Conservation (phyloP, 768 basidiomycete genomes). For the Baorangia bicolor region DNA sequence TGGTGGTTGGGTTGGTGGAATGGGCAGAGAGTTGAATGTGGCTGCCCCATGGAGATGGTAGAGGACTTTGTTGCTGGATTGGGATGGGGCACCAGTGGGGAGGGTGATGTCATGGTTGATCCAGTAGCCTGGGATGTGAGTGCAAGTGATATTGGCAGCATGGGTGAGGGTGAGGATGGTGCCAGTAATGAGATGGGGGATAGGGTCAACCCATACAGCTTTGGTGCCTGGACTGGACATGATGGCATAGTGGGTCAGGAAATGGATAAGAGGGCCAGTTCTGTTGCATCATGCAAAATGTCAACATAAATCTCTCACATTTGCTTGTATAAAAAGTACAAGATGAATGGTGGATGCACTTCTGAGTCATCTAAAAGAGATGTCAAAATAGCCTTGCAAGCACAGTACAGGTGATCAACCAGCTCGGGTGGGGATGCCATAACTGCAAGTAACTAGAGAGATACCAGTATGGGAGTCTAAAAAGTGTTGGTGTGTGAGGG, state of each 20-base stretch:
- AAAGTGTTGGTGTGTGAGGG: no score
- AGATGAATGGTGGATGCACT: conserved; percentile 9
- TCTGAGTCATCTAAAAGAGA: conserved; percentile 17
- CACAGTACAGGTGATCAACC: conserved; percentile 24
- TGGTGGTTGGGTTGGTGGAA: conserved; percentile 24
- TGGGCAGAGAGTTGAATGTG: conserved; percentile 30
- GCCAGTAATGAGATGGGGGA: conserved; percentile 34
- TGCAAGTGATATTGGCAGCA: conserved; percentile 25
- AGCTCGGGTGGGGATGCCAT: conserved; percentile 25
- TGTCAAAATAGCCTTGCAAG: conserved; percentile 21
- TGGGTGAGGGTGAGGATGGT: conserved; percentile 29
- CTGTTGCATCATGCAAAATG: not conserved
- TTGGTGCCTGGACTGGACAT: conserved; percentile 22
- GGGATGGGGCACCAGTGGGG: conserved; percentile 19
- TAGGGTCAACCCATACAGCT: conserved; percentile 36
- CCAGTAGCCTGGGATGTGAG: conserved; percentile 39
- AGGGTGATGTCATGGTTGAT: conserved; percentile 22
- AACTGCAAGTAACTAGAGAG: conserved; percentile 16
- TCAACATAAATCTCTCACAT: not conserved
- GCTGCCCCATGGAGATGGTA: conserved; percentile 34
- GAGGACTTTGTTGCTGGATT: conserved; percentile 34
- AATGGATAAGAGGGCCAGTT: conserved; percentile 16
- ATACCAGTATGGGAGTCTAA: conserved; percentile 27
- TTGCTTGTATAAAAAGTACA: not conserved
- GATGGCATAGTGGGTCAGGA: conserved; percentile 23